A percentile compares a stretch with the other conserved stretches of the same genome.
Evolutionary conservation across 2,329 filamentous ascomycete species (phyloP).

Genomic region (Calonectria honghensis): DNA sequence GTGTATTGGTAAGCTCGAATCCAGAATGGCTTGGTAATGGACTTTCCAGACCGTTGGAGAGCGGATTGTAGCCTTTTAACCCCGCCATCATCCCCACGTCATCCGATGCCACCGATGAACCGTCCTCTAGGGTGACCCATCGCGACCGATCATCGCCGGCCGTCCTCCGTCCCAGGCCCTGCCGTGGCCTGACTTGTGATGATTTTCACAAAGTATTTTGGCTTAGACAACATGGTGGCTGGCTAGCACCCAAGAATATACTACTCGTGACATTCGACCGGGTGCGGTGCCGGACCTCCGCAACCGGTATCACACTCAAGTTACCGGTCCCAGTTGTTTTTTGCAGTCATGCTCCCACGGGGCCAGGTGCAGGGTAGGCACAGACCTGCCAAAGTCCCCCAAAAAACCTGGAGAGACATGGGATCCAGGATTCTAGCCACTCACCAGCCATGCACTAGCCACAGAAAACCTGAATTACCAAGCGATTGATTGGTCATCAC

Average conservation of each 20-base stretch:
- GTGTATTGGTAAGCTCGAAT: slow-evolving; percentile 20
- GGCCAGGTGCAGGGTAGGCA: slow-evolving; percentile 28
- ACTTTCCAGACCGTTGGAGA: neutral
- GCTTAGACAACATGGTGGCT: neutral
- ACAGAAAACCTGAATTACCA: slow-evolving; percentile 42
- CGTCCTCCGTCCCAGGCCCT: slow-evolving; percentile 34
- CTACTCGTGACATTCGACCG: slow-evolving; percentile 41
- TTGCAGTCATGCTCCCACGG: neutral
- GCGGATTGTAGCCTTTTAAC: slow-evolving; percentile 41
- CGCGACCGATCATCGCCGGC: slow-evolving; percentile 39
- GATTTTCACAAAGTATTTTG: neutral
- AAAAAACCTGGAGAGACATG: slow-evolving; percentile 1
- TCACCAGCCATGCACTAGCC: slow-evolving; percentile 35
- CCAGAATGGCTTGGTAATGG: slow-evolving; percentile 35
- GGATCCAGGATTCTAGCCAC: slow-evolving; percentile 13
- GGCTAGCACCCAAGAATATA: neutral
- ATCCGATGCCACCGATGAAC: slow-evolving; percentile 45
- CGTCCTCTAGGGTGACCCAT: slow-evolving; percentile 39
- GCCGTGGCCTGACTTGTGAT: slow-evolving; percentile 41
- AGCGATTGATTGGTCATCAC: slow-evolving; percentile 49
- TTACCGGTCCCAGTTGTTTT: slow-evolving; percentile 31
- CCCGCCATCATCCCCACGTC: slow-evolving; percentile 53
- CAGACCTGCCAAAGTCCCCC: neutral
- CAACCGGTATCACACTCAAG: slow-evolving; percentile 30
- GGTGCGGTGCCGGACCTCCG: slow-evolving; percentile 36